Base-by-base conservation (phyloP, 208 protist species). In the Naegleria lovaniensis region DNA sequence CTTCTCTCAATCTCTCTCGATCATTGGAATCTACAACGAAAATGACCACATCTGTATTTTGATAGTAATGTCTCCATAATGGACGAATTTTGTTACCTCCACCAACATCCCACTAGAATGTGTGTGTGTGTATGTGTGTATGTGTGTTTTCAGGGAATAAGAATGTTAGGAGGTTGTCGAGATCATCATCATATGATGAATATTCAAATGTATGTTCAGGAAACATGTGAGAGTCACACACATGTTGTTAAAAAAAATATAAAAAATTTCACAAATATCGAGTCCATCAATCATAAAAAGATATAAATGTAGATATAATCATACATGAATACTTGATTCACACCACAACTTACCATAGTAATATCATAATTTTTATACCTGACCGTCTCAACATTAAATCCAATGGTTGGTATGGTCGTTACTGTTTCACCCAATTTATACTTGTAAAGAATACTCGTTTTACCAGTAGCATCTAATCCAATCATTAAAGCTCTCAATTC, bases 371-470 rank as follows among this genome's bases (percentile, higher is more conserved):
- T 98, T 93, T 98, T 99, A 94, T 98, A 98, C 93, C 98, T 94
- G 43, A 99, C 96, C 9, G 97, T 98, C 93, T 99, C 98, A 15
- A 99, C 97, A 93, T 99, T 98, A 94, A 99, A 96, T 55, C 97
- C 97, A 91, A 99, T 98, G 76, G 98, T 99, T 16, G 98, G 98
- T 87, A 99, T 67, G 52, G 99, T 99, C 25, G 95, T 97, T 58
- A 97, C 96, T 83, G 98, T 96, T 93, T 99, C 97, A 48, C 97
- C 98, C 4, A 99, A 95, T 94, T 99, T 99, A 75, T 99, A 95
- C 93, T 99, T 98, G 96, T 99, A 99, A 22, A 99, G 94, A 86
- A 99, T 98, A 39, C 97, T 98, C 33, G 98, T 99, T 94, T 99
- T 99, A 90, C 98, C 98, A 33, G 98, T 97, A 85, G 95, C 98